These are phyloP conservation scores for Aspergillus leporis DNA, from an alignment of 495 filamentous ascomycete species.

Conservation along the genomic window DNA sequence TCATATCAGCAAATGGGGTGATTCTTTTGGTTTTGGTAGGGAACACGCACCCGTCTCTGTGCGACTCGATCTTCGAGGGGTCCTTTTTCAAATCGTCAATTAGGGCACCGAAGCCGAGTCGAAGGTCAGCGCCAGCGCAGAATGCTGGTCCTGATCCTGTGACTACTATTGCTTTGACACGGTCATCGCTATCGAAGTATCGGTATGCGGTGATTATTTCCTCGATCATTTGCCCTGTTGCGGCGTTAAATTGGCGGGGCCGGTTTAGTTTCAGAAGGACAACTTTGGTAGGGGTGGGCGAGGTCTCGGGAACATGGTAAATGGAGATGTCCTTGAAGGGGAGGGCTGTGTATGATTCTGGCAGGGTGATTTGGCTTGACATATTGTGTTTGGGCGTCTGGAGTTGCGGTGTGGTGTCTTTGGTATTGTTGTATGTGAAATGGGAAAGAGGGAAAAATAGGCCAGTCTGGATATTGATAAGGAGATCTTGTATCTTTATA, in stretches of 20 bases:
- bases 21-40: not conserved
- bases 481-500: too few relatives aligned
- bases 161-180: constrained; percentile 55
- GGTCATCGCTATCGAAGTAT: constrained; percentile 32
- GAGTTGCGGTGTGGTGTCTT: too few relatives aligned
- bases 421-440: too few relatives aligned
- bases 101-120: constrained; percentile 37
- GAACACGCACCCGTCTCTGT: not conserved
- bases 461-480: too few relatives aligned
- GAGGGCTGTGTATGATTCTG: too few relatives aligned
- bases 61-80: not conserved
- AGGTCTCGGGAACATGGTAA: too few relatives aligned
- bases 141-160: constrained; percentile 57
- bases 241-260: not conserved
- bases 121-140: constrained; percentile 60
- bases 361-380: too few relatives aligned
- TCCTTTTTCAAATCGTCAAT: constrained; percentile 13
- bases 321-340: too few relatives aligned
- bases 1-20: not conserved
- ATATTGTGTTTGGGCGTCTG: too few relatives aligned
- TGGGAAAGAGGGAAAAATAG: too few relatives aligned
- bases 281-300: too few relatives aligned
- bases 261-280: not conserved
- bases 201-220: not conserved
- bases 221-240: not conserved